Evolutionary conservation across 257 asterid genomes (phyloP).

Genomic region (Asclepias syriaca): DNA sequence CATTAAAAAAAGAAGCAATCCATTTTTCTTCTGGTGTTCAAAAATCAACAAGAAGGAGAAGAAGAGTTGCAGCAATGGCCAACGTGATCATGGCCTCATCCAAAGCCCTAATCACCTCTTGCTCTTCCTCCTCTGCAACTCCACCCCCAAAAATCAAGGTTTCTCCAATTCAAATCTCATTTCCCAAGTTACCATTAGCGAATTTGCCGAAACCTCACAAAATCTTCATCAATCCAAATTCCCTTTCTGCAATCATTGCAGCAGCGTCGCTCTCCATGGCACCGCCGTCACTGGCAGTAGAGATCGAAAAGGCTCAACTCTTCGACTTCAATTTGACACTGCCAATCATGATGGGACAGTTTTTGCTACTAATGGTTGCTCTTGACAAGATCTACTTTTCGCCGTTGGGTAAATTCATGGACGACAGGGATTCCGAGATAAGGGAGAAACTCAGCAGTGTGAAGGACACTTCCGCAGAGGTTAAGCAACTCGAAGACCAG

Average conservation of each 20-base stretch:
- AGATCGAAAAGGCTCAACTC: slow-evolving; percentile 66
- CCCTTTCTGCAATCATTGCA: slow-evolving; percentile 48
- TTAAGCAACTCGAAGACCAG: slow-evolving; percentile 80
- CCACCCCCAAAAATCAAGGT: slow-evolving; percentile 44
- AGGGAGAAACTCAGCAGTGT: slow-evolving; percentile 70
- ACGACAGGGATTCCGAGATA: slow-evolving; percentile 72
- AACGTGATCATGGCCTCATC: slow-evolving; percentile 79
- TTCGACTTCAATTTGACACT: slow-evolving; percentile 88
- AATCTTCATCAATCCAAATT: slow-evolving; percentile 26
- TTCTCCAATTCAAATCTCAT: slow-evolving; percentile 21
- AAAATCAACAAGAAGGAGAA: slow-evolving; percentile 15
- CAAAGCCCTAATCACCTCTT: slow-evolving; percentile 37
- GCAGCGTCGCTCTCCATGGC: slow-evolving; percentile 63
- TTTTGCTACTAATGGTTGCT: slow-evolving; percentile 81
- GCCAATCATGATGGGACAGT: slow-evolving; percentile 69
- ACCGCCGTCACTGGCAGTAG: slow-evolving; percentile 79
- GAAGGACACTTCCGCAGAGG: slow-evolving; percentile 81
- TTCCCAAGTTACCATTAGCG: slow-evolving; percentile 45
- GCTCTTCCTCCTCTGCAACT: slow-evolving; percentile 12
- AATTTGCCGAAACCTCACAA: slow-evolving; percentile 36
- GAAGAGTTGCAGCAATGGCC: slow-evolving; percentile 49
- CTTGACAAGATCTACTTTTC: slow-evolving; percentile 79
- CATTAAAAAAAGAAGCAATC: not conserved
- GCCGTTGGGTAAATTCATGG: slow-evolving; percentile 92
- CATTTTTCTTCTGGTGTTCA: not conserved